Evolutionary conservation across 768 basidiomycete species (phyloP).

Genomic region (Auricularia auricula-judae): DNA sequence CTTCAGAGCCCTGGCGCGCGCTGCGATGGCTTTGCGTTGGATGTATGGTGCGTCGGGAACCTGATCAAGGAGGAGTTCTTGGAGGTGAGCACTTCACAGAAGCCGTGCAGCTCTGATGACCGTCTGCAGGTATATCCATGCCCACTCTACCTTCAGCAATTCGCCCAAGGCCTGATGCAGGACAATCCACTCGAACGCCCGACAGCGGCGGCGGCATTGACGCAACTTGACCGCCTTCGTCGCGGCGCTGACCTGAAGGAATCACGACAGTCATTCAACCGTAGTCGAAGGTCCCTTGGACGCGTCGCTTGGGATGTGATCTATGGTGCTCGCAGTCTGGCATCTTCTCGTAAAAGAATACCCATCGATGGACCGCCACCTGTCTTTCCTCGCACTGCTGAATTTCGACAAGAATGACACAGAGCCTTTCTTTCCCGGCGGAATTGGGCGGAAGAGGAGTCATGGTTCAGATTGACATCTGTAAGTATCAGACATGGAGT

Average conservation of each 20-base stretch:
- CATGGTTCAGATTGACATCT: too few species aligned
- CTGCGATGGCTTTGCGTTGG: background rate
- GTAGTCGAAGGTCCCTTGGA: too few species aligned
- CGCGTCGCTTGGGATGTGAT: too few species aligned
- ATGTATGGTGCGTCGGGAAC: background rate
- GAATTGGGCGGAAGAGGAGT: too few species aligned
- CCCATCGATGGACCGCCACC: too few species aligned
- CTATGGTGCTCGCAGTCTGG: too few species aligned
- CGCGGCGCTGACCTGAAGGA: background rate
- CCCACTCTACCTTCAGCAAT: background rate
- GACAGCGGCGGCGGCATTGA: background rate
- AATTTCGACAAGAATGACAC: too few species aligned
- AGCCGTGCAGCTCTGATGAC: background rate
- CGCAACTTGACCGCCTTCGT: background rate
- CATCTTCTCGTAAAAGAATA: too few species aligned
- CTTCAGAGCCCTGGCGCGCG: background rate
- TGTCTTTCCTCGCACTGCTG: too few species aligned
- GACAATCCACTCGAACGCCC: background rate
- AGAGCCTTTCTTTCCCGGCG: too few species aligned
- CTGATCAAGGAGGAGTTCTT: background rate
- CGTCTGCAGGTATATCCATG: conserved; percentile 35
- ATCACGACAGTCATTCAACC: too few species aligned
- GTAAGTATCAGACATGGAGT: too few species aligned
- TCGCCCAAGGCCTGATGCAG: background rate
- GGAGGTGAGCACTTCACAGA: background rate